Conservation (phyloP, 192 early-diverging fungal species). For the Ramicandelaber brevisporus region DNA sequence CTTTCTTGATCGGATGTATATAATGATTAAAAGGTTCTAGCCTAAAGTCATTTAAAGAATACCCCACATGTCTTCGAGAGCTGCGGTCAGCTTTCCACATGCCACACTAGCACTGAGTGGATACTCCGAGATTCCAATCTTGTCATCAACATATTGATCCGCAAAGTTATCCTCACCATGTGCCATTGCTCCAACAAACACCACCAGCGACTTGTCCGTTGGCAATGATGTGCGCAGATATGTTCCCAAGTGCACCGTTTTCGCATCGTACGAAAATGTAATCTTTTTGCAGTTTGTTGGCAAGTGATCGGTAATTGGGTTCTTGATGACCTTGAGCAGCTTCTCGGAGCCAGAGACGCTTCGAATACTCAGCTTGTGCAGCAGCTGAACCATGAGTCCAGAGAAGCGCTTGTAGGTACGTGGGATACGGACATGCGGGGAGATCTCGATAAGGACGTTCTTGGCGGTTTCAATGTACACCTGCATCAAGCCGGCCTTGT, state of each 20-base stretch:
- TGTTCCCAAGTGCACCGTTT: slow-evolving; percentile 52
- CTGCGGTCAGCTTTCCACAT: slow-evolving; percentile 75
- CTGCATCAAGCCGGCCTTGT: slow-evolving; percentile 95
- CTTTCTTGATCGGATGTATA: no score
- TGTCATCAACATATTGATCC: slow-evolving; percentile 85
- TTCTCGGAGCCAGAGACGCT: slow-evolving; percentile 79
- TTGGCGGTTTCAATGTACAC: slow-evolving; percentile 89
- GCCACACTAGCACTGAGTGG: slow-evolving; percentile 92
- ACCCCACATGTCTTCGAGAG: slow-evolving; percentile 76
- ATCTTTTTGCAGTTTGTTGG: slow-evolving; percentile 63
- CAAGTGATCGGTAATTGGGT: slow-evolving; percentile 89
- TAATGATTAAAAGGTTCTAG: no score
- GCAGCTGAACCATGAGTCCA: slow-evolving; percentile 94
- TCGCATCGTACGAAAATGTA: slow-evolving; percentile 71
- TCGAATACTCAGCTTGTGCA: slow-evolving; percentile 89
- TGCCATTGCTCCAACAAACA: slow-evolving; percentile 90
- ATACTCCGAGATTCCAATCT: slow-evolving; percentile 92
- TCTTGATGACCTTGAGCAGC: slow-evolving; percentile 90
- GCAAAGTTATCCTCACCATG: slow-evolving; percentile 92
- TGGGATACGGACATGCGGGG: slow-evolving; percentile 95
- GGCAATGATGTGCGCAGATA: slow-evolving; percentile 57
- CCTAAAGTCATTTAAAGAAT: slow-evolving; percentile 28
- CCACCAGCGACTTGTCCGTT: slow-evolving; percentile 53
- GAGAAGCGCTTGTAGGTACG: slow-evolving; percentile 97
- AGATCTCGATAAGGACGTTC: slow-evolving; percentile 93